phyloP scores from a whole-genome alignment of 1,284 basidiomycete species.

The Cystobasidiaceae sp. region DNA sequence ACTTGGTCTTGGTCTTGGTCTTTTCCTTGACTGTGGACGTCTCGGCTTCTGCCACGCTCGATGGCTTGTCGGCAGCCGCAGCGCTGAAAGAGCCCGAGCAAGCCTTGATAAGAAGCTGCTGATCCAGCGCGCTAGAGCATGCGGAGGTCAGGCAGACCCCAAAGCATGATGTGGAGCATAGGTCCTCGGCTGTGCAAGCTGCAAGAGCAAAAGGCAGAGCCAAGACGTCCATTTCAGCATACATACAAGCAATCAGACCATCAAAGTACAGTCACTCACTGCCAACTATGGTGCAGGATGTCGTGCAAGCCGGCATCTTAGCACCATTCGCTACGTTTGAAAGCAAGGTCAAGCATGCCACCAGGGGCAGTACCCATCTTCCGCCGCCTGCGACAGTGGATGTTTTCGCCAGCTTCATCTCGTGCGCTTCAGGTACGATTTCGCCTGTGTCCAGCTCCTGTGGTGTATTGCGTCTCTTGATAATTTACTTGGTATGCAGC shows the following conservation, averaged over 20 bases:
- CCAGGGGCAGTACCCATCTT: background rate
- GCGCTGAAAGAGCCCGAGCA: background rate
- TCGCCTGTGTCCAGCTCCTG: too few species aligned
- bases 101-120: conserved; percentile 4
- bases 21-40: too few species aligned
- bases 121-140: background rate
- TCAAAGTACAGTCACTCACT: background rate
- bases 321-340: background rate
- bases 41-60: too few species aligned
- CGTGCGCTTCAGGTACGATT: too few species aligned
- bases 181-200: background rate
- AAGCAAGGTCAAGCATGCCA: too few species aligned
- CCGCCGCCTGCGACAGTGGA: background rate
- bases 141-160: background rate
- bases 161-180: conserved; percentile 10
- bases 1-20: too few species aligned
- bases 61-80: background rate
- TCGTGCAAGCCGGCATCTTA: background rate
- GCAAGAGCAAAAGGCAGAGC: too few species aligned
- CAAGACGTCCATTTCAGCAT: too few species aligned
- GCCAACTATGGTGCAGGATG: background rate
- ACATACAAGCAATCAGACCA: too few species aligned
- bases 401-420: too few species aligned
- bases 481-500: too few species aligned
- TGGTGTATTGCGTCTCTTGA: too few species aligned